These are phyloP conservation scores for Diaporthe citriasiana DNA, from an alignment of 2,329 filamentous ascomycete species.

Conservation along the genomic window DNA sequence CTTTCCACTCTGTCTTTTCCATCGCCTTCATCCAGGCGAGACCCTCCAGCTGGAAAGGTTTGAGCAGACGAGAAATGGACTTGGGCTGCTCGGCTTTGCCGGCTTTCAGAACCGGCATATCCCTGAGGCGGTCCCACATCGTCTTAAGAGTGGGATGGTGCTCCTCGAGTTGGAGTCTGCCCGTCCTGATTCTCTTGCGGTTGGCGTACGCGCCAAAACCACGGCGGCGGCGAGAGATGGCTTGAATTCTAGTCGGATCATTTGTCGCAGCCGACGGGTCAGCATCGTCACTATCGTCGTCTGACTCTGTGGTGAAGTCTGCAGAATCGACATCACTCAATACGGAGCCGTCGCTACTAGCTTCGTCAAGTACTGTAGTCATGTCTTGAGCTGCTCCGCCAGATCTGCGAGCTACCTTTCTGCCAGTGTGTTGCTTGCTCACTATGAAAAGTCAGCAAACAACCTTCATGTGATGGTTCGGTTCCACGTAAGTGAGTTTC, in stretches of 20 bases:
- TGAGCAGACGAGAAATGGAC: conserved; percentile 85
- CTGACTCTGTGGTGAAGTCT: conserved; percentile 30
- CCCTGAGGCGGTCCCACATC: conserved; percentile 87
- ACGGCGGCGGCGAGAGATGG: conserved; percentile 49
- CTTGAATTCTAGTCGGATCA: conserved; percentile 32
- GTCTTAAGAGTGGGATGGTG: conserved; percentile 83
- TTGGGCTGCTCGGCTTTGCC: conserved; percentile 77
- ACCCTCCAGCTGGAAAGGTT: conserved; percentile 94
- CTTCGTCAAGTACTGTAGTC: conserved; percentile 9
- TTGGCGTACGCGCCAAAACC: conserved; percentile 50
- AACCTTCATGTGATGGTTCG: not conserved
- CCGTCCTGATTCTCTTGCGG: conserved; percentile 52
- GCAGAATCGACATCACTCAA: conserved; percentile 11
- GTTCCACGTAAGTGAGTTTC: too few species aligned
- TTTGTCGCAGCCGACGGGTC: conserved; percentile 41
- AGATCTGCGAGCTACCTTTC: not conserved
- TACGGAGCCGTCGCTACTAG: conserved; percentile 26
- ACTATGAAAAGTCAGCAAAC: conserved; percentile 10
- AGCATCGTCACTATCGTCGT: conserved; percentile 54
- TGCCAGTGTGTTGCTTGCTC: conserved; percentile 9
- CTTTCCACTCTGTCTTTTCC: conserved; percentile 87
- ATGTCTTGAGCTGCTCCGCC: not conserved
- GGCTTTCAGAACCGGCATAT: conserved; percentile 75
- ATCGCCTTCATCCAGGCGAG: conserved; percentile 95
- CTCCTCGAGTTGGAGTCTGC: conserved; percentile 78